A percentile compares a stretch with the other conserved stretches of the same genome.
phyloP scores from a whole-genome alignment of 176 grass and related monocot species.

The Puya raimondii region DNA sequence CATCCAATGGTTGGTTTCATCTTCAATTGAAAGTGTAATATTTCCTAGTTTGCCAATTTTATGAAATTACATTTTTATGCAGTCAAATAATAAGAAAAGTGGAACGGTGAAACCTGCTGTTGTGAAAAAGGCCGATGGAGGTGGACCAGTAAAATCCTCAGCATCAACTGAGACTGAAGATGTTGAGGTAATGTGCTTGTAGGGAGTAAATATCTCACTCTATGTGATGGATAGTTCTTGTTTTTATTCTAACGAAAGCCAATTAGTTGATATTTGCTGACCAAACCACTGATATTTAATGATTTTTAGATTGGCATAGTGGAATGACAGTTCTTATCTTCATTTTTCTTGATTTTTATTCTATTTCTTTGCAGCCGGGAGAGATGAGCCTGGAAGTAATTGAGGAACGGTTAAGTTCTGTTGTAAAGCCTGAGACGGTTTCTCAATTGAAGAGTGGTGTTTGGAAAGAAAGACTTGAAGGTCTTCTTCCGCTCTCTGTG shows the following conservation, averaged over 20 bases:
- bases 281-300: not conserved
- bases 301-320: not conserved
- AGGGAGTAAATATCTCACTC: conserved; percentile 7
- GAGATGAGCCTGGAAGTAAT: conserved; percentile 99
- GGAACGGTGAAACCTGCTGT: conserved; percentile 40
- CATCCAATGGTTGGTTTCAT: conserved; percentile 42
- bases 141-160: conserved; percentile 51
- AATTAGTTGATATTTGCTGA: not conserved
- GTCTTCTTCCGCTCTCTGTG: conserved; percentile 21
- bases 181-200: conserved; percentile 70
- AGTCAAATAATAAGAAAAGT: conserved; percentile 68
- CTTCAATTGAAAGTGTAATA: conserved; percentile 20
- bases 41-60: not conserved
- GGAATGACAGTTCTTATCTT: not conserved
- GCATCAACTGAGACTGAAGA: conserved; percentile 56
- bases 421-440: conserved; percentile 68
- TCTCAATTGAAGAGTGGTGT: conserved; percentile 82
- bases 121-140: conserved; percentile 68
- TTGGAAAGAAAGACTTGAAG: conserved; percentile 99
- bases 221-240: conserved; percentile 5
- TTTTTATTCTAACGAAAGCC: not conserved
- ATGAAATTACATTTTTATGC: conserved; percentile 17
- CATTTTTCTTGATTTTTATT: conserved; percentile 20
- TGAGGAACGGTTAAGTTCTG: conserved; percentile 65
- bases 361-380: conserved; percentile 49